These are phyloP conservation scores for Millerago galiae DNA, from an alignment of 805 yeast genomes.

Conservation along the genomic window DNA sequence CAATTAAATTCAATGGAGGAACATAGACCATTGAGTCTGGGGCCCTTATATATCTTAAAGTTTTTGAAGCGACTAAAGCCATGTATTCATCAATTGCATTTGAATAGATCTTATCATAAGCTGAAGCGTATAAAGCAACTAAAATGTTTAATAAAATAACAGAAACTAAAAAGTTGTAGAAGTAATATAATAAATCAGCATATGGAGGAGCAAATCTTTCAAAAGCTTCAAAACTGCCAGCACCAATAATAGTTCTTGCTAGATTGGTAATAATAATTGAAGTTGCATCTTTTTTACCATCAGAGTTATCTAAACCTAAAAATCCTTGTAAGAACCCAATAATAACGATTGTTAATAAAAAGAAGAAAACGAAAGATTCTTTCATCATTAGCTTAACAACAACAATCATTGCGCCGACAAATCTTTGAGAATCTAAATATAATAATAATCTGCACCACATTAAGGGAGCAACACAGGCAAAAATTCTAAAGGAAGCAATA, in stretches of 20 bases:
- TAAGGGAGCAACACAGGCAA: conserved; percentile 79
- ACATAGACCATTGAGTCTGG: conserved; percentile 83
- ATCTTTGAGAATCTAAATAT: conserved; percentile 70
- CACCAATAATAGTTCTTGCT: conserved; percentile 67
- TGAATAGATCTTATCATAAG: conserved; percentile 73
- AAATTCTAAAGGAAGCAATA: conserved; percentile 56
- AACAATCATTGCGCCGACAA: conserved; percentile 86
- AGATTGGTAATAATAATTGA: conserved; percentile 54
- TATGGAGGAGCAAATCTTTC: conserved; percentile 77
- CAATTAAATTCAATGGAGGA: conserved; percentile 78
- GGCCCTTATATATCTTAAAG: conserved; percentile 77
- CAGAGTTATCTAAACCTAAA: conserved; percentile 80
- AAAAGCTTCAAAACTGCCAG: conserved; percentile 65
- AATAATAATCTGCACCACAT: conserved; percentile 79
- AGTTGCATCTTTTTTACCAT: conserved; percentile 76
- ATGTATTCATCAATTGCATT: conserved; percentile 82
- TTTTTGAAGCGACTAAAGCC: conserved; percentile 79
- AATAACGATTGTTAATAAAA: conserved; percentile 60
- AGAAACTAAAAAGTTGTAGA: conserved; percentile 67
- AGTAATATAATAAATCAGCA: conserved; percentile 72
- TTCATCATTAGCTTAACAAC: conserved; percentile 82
- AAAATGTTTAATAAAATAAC: conserved; percentile 76
- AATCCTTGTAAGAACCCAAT: conserved; percentile 84
- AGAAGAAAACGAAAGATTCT: conserved; percentile 79
- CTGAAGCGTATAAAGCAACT: conserved; percentile 79